Conservation (phyloP, 495 filamentous ascomycete genomes). For the Hypoxylon perforatum region DNA sequence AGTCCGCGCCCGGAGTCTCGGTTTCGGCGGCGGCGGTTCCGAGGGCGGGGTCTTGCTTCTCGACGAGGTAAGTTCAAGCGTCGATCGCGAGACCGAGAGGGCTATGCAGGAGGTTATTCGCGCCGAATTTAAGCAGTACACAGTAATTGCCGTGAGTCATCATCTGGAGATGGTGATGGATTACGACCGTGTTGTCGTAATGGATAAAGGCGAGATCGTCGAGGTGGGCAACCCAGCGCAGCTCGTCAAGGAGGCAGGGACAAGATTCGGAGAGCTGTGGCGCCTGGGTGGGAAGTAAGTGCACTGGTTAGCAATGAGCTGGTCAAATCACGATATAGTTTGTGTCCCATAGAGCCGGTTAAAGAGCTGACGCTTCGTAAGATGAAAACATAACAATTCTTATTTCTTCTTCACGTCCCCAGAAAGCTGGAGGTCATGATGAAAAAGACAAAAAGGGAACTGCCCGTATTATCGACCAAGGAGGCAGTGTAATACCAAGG, state of each 20-base stretch:
- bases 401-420: slow-evolving; percentile 31
- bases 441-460: slow-evolving; percentile 39
- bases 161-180: slow-evolving; percentile 59
- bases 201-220: slow-evolving; percentile 55
- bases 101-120: slow-evolving; percentile 57
- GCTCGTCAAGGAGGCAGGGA: slow-evolving; percentile 45
- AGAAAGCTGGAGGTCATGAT: slow-evolving; percentile 19
- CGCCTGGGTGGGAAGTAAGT: slow-evolving; percentile 16
- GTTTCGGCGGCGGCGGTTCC: slow-evolving; percentile 12
- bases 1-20: slow-evolving; percentile 32
- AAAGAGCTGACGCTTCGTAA: too few species aligned
- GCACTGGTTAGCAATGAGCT: background rate
- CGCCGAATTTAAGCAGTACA: slow-evolving; percentile 57
- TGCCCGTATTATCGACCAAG: slow-evolving; percentile 13
- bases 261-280: slow-evolving; percentile 51
- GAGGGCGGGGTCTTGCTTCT: slow-evolving; percentile 51
- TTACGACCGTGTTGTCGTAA: slow-evolving; percentile 59
- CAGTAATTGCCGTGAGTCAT: slow-evolving; percentile 61
- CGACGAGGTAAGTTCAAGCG: slow-evolving; percentile 56
- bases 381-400: too few species aligned
- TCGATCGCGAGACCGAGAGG: slow-evolving; percentile 58
- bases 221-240: slow-evolving; percentile 53
- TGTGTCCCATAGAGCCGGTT: too few species aligned
- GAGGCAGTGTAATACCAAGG: slow-evolving; percentile 36
- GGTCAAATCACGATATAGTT: too few species aligned